A percentile compares a stretch with the other conserved stretches of the same genome.
Conservation (phyloP, 2,329 filamentous ascomycete genomes). For the Nemania sp. region DNA sequence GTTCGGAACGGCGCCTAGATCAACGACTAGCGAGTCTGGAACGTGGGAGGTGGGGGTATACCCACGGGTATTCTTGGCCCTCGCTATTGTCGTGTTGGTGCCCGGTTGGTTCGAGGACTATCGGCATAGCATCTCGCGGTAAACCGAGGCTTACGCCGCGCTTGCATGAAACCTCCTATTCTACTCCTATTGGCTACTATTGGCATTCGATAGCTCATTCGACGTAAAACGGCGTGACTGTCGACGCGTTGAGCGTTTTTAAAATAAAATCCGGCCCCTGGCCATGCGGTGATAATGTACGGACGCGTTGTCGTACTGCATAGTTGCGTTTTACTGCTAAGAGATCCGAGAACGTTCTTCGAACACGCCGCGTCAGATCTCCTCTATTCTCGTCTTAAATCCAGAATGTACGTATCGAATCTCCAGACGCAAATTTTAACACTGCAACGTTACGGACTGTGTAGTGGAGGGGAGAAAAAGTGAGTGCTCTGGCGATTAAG, state of each 20-base stretch:
- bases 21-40: constrained; percentile 17
- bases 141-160: not conserved
- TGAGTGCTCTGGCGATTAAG: not conserved
- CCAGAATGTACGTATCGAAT: not conserved
- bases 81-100: constrained; percentile 12
- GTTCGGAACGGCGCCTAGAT: constrained; percentile 26
- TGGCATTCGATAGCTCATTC: not conserved
- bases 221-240: not conserved
- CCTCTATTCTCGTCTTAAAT: not conserved
- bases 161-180: not conserved
- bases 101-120: constrained; percentile 1
- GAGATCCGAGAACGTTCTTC: not conserved
- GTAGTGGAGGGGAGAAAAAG: not conserved
- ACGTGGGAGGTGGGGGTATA: constrained; percentile 16
- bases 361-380: not conserved
- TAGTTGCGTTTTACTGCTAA: not conserved
- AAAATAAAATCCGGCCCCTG: not conserved
- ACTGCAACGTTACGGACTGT: not conserved
- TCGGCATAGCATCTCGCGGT: not conserved
- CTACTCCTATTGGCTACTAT: not conserved
- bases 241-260: not conserved
- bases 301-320: not conserved
- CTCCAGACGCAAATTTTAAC: not conserved
- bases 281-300: not conserved
- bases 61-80: constrained; percentile 19